Base-by-base conservation (phyloP, 2,329 filamentous ascomycete species). In the Cladosporium colombiae region DNA sequence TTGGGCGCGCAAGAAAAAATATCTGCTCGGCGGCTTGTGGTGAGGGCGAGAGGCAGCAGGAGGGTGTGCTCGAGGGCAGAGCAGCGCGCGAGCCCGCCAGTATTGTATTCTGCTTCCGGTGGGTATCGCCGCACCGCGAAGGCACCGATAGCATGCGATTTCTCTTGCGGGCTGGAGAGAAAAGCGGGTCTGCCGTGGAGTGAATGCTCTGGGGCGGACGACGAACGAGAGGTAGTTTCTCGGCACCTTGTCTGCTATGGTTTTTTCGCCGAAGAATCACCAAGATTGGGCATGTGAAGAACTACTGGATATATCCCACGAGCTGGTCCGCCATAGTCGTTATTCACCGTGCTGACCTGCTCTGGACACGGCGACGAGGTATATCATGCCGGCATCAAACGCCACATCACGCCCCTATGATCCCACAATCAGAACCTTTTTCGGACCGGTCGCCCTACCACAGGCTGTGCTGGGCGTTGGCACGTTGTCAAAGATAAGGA, bases 261-360 rank as follows among this genome's bases (percentile, higher is more conserved):
- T 25, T 14, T 63, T 55, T 63, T 33, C 33, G 31, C 60, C 60
- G 60, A 63, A 63, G 60, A 55, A 63, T 63, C 60, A 63, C 60
- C 60, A 63, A 63, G 50, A 63, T 63, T 63, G 44, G 49, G 46
- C 21, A 5, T 21, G 46, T 52, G 59, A 62, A 50, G 59, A 59
- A 23, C 23, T n/a, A 33, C 14, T n/a, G n/a, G 5, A 44, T 44
- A 37, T 11, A 37, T 5, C 53, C n/a, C 50, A 53, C 25, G 49
- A 53, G 49, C 49, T 53, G 49, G 49, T 31, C 49, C 25, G 49
- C 2, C 13, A 40, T 40, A 18, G 35, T 21, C 21, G 27, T 10
- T 31, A 18, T 33, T 29, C 3, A 53, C 8, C 14, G 18, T 53
- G 25, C 11, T 29, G 29, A 10, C 23, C 50, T 53, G 27, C 25